phyloP scores from a whole-genome alignment of 2,329 filamentous ascomycete species.

The Phialocephala sp. region DNA sequence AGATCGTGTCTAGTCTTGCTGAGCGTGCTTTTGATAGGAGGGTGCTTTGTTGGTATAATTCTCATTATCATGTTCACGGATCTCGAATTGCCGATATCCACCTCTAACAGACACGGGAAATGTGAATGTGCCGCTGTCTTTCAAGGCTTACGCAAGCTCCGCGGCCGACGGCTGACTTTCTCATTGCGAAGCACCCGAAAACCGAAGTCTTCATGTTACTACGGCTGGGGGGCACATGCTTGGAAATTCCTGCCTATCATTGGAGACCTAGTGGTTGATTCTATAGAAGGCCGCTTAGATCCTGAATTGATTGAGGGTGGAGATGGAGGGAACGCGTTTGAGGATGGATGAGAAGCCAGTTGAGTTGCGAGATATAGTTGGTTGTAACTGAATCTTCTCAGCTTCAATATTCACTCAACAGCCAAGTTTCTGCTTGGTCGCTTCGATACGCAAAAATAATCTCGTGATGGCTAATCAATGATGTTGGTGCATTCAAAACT shows the following conservation, averaged over 20 bases:
- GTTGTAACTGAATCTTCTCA: background rate
- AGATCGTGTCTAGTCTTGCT: constrained; percentile 37
- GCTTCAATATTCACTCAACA: background rate
- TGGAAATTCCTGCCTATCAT: constrained; percentile 68
- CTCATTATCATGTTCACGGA: constrained; percentile 10
- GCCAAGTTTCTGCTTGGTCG: too few relatives aligned
- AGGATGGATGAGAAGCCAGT: background rate
- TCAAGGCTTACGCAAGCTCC: constrained; percentile 5
- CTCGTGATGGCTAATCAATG: too few relatives aligned
- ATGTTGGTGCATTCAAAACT: too few relatives aligned
- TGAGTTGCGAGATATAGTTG: background rate
- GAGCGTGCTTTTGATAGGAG: constrained; percentile 35
- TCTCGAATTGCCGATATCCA: background rate
- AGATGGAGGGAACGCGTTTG: background rate
- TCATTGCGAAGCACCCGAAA: constrained; percentile 59
- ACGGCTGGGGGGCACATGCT: constrained; percentile 65
- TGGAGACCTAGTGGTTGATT: constrained; percentile 60
- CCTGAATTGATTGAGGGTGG: background rate
- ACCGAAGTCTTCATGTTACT: constrained; percentile 58
- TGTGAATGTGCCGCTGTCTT: background rate
- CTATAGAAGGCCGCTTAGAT: constrained; percentile 45
- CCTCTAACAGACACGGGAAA: too few relatives aligned
- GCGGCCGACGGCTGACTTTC: constrained; percentile 59
- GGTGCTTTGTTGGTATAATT: constrained; percentile 35
- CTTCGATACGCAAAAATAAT: too few relatives aligned